Evolutionary conservation across 331 rosid species (phyloP).

Genomic region (Phaseolus coccineus): DNA sequence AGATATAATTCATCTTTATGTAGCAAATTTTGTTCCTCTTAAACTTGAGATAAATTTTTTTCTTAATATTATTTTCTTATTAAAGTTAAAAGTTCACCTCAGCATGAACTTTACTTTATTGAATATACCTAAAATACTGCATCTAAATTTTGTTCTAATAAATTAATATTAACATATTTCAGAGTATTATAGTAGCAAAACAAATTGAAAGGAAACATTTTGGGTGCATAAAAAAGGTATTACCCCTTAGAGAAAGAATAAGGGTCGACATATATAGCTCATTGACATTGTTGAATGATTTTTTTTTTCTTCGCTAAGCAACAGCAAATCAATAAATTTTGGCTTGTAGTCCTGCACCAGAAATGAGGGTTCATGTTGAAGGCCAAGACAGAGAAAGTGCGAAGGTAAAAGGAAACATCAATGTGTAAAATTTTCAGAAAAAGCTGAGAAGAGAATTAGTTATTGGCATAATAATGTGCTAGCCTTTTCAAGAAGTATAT

Average conservation of each 20-base stretch:
- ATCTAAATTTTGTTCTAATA: neutral
- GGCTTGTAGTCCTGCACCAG: slow-evolving; percentile 58
- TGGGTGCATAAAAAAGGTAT: slow-evolving; percentile 12
- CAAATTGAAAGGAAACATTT: slow-evolving; percentile 24
- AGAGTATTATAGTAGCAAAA: neutral
- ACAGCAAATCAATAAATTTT: slow-evolving; percentile 53
- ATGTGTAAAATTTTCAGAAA: neutral
- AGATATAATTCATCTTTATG: too few species aligned
- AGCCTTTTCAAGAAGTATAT: too few species aligned
- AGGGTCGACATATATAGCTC: slow-evolving; percentile 51
- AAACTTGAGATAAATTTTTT: too few species aligned
- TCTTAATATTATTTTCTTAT: too few species aligned
- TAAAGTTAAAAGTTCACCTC: too few species aligned
- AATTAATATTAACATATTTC: neutral
- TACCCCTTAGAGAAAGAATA: slow-evolving; percentile 53
- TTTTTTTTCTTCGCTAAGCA: slow-evolving; percentile 44
- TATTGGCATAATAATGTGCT: too few species aligned
- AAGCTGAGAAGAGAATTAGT: too few species aligned
- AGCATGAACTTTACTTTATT: neutral
- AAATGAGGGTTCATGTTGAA: neutral
- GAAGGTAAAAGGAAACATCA: neutral
- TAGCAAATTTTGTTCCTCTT: too few species aligned
- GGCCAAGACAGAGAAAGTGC: neutral
- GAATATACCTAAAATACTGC: too few species aligned
- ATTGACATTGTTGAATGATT: slow-evolving; percentile 45